Evolutionary conservation across 352 stramenopile species (phyloP), one percentile per base, ranked within the genome.

Genomic region (Globisporangium radiosum): DNA sequence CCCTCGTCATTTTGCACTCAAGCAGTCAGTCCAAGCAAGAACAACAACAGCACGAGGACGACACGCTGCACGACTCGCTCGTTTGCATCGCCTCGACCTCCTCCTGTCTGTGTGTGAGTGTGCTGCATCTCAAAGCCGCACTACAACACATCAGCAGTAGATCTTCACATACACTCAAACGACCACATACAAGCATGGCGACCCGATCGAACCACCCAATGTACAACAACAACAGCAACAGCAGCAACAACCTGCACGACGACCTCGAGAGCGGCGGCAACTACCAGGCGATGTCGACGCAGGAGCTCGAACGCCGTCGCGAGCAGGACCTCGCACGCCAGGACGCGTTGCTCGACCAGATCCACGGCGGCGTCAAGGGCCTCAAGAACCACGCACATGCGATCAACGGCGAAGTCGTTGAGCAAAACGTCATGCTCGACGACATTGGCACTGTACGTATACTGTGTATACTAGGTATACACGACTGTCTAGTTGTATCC

Each of bases 401-500:
- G 33, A 94, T 94, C 61, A 92, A 94, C 56, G 79, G 75, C 61
- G 84, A 94, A 69, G 84, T 94, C 13, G 68, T 91, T 42, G 78
- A 88, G 63, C 84, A 94, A 62, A 94, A 89, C 62, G 65, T 72
- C 64, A 84, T 92, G 68, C 87, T 94, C 59, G 84, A 91, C 63
- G 76, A 90, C 67, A 82, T 94, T 48, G 67, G 65, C 61, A 71
- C 76, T 56, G 84, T 92, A 77, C 56, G 78, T 73, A 5, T n/a
- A 5, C 7, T 7, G n/a, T 1, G 17, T 19, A 19, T 19, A 19
- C 17, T n/a, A 8, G 14, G 3, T 45, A 45, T 13, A 45, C 3
- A 6, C 42, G 10, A 47, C 11, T 47, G 9, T 47, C 42, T 47
- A 17, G 42, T 47, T 19, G 17, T 19, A 19, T 19, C 17, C 17